Conservation (phyloP, 1,284 basidiomycete genomes). For the Cystobasidium sp. region DNA sequence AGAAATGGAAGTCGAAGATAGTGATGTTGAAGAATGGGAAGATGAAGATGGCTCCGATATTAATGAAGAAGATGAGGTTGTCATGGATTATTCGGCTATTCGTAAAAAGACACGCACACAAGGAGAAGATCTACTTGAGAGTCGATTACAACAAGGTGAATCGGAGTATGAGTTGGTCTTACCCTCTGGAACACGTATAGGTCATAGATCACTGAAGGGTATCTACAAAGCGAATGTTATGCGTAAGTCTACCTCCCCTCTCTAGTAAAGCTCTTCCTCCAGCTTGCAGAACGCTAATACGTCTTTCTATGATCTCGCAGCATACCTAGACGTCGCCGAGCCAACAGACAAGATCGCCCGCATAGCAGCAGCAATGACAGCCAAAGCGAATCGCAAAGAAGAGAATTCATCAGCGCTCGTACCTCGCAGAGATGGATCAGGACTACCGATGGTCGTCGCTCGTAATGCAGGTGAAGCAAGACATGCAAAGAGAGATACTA, state of each 20-base stretch:
- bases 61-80: constrained; percentile 59
- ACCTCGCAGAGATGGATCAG: constrained; percentile 77
- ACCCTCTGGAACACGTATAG: constrained; percentile 88
- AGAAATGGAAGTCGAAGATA: constrained; percentile 51
- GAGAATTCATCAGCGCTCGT: constrained; percentile 82
- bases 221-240: constrained; percentile 86
- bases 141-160: constrained; percentile 52
- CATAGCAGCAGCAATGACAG: constrained; percentile 43
- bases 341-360: constrained; percentile 45
- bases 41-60: constrained; percentile 67
- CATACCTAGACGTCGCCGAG: constrained; percentile 44
- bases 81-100: constrained; percentile 57
- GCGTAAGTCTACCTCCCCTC: constrained; percentile 21
- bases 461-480: constrained; percentile 90
- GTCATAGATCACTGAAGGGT: constrained; percentile 82
- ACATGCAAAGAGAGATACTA: constrained; percentile 85
- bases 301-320: too few species aligned
- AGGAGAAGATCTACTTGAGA: constrained; percentile 47
- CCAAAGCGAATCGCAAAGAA: not conserved
- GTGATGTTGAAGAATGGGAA: constrained; percentile 55
- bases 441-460: constrained; percentile 83
- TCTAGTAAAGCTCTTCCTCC: not conserved
- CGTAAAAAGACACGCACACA: constrained; percentile 57
- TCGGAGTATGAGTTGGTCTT: constrained; percentile 84
- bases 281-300: too few species aligned